These are phyloP conservation scores for Raphanus raphanistrum DNA, from an alignment of 345 rosid species.

Conservation along the genomic window DNA sequence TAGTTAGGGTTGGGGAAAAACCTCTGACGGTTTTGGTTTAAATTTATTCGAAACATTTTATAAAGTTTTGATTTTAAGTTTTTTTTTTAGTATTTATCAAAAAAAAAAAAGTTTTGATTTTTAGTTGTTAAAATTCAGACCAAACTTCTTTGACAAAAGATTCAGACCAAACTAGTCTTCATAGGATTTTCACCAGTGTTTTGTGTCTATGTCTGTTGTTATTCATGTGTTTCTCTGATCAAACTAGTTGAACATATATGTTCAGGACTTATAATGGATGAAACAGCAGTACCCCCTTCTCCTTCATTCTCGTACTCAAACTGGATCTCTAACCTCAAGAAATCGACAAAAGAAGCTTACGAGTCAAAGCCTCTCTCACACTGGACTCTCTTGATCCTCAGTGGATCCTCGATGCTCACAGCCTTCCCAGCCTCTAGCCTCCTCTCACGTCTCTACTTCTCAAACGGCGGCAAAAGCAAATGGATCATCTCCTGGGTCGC, in stretches of 20 bases:
- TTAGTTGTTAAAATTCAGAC: slow-evolving; percentile 4
- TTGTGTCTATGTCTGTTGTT: slow-evolving; percentile 2
- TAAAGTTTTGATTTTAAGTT: slow-evolving; percentile 8
- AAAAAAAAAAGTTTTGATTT: too few relatives aligned
- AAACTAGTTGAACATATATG: neutral
- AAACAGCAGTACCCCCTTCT: slow-evolving; percentile 14
- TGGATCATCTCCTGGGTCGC: slow-evolving; percentile 95
- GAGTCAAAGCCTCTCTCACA: slow-evolving; percentile 64
- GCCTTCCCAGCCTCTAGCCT: slow-evolving; percentile 86
- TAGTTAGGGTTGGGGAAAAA: neutral
- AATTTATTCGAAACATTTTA: neutral
- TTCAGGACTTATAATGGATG: slow-evolving; percentile 35
- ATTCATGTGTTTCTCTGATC: slow-evolving; percentile 5
- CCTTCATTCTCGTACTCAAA: slow-evolving; percentile 37
- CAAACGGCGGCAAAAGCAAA: slow-evolving; percentile 81
- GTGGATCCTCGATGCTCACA: slow-evolving; percentile 60
- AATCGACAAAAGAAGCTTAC: slow-evolving; percentile 47
- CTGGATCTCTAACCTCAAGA: slow-evolving; percentile 37
- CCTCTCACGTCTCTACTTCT: slow-evolving; percentile 66
- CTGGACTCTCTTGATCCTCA: slow-evolving; percentile 68
- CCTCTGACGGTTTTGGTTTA: neutral
- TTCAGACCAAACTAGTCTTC: neutral
- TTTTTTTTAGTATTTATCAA: too few relatives aligned
- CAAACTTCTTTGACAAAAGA: neutral
- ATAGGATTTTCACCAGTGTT: neutral